These are phyloP conservation scores for Vaccinium darrowii DNA, from an alignment of 148 eudicot species.

Conservation along the genomic window DNA sequence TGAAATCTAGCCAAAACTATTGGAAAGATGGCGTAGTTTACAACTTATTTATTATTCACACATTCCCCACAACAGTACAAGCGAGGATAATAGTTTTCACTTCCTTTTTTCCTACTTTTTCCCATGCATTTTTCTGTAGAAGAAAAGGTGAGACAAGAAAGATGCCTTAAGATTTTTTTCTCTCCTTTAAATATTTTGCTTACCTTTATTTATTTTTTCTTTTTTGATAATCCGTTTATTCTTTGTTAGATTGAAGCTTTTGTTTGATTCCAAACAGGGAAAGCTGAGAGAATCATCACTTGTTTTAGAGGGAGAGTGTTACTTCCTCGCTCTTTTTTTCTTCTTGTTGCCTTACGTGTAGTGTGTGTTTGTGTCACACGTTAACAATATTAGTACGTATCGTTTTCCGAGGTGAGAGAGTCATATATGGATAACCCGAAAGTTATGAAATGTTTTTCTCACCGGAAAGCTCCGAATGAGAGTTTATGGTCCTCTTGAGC, in stretches of 20 bases:
- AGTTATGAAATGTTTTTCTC: not conserved
- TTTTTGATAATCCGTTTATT: not conserved
- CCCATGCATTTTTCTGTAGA: not conserved
- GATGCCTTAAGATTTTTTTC: not conserved
- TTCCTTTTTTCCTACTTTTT: not conserved
- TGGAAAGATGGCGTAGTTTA: too few species aligned
- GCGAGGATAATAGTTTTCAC: not conserved
- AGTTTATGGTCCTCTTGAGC: too few species aligned
- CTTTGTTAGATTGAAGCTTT: not conserved
- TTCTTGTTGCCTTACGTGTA: not conserved
- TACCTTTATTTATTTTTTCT: too few species aligned
- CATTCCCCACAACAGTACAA: not conserved
- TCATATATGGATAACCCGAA: not conserved
- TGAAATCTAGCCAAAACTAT: too few species aligned
- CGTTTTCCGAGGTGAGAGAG: not conserved
- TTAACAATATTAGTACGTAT: slow-evolving; percentile 10
- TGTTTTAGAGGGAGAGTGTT: too few species aligned
- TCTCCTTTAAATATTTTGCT: not conserved
- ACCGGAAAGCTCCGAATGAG: too few species aligned
- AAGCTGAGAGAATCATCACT: slow-evolving; percentile 5
- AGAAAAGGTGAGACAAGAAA: not conserved
- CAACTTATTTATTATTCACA: not conserved
- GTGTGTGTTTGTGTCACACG: slow-evolving; percentile 5
- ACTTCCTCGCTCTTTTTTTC: too few species aligned
- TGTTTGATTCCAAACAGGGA: slow-evolving; percentile 12